A percentile compares a stretch with the other conserved stretches of the same genome.
Conservation (phyloP, 2,329 filamentous ascomycete genomes). For the Ustilaginoidea virens region DNA sequence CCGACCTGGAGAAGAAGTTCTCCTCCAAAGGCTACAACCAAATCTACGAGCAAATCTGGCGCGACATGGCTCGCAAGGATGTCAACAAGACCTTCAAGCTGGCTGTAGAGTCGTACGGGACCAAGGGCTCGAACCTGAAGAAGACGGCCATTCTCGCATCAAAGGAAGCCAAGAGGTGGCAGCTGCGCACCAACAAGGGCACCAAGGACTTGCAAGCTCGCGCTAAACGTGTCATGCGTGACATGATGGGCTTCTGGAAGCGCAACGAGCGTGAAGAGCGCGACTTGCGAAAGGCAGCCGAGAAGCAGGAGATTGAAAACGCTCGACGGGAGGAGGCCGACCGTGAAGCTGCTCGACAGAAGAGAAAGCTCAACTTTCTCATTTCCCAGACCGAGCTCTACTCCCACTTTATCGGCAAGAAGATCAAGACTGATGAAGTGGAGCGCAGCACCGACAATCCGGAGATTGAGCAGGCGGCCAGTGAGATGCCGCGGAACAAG, state of each 20-base stretch:
- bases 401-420: constrained; percentile 98
- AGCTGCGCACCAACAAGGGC: constrained; percentile 94
- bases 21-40: constrained; percentile 90
- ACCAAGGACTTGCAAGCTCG: constrained; percentile 94
- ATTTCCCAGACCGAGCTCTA: constrained; percentile 98
- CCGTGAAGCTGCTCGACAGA: constrained; percentile 91
- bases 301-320: constrained; percentile 91
- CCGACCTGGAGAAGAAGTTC: constrained; percentile 48
- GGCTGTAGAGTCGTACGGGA: constrained; percentile 71
- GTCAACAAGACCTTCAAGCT: constrained; percentile 85
- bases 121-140: constrained; percentile 86
- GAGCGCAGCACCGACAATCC: constrained; percentile 78
- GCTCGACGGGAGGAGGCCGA: constrained; percentile 95
- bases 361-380: constrained; percentile 97
- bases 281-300: constrained; percentile 82
- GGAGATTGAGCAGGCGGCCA: constrained; percentile 43
- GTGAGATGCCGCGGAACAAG: constrained; percentile 23
- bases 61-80: constrained; percentile 85
- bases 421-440: constrained; percentile 94
- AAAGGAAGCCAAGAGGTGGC: constrained; percentile 95
- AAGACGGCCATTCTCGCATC: constrained; percentile 95
- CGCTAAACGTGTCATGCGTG: constrained; percentile 94
- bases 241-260: constrained; percentile 99
- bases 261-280: constrained; percentile 95
- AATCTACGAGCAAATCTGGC: constrained; percentile 95